Percentiles rank a stretch among this genome's conserved stretches.
Conservation (phyloP, 139 green algal genomes). For the Chlorella vulgaris region DNA sequence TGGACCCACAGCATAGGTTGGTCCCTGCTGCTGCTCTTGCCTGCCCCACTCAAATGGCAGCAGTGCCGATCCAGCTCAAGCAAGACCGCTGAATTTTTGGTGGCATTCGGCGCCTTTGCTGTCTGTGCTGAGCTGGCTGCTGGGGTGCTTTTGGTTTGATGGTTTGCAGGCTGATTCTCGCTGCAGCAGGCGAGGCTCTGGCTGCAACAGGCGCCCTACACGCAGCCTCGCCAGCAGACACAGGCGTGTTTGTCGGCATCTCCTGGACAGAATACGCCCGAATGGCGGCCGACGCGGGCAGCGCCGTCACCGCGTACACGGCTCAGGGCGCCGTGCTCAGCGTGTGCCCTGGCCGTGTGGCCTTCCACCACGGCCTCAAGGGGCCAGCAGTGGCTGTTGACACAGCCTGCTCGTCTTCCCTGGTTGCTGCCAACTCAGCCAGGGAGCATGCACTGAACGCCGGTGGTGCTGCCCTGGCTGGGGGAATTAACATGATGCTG, state of each 20-base stretch:
- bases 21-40: background rate
- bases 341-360: conserved; percentile 74
- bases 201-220: background rate
- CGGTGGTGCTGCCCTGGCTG: conserved; percentile 19
- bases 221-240: background rate
- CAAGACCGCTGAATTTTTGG: too few relatives aligned
- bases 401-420: conserved; percentile 81
- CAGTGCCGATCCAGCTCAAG: too few relatives aligned
- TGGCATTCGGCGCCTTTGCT: too few relatives aligned
- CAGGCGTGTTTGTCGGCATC: conserved; percentile 61
- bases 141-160: too few relatives aligned
- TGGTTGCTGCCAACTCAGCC: conserved; percentile 70
- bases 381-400: conserved; percentile 70
- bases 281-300: conserved; percentile 55
- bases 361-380: conserved; percentile 78
- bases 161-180: conserved; percentile 70
- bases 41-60: background rate
- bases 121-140: background rate
- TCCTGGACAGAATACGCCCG: conserved; percentile 71
- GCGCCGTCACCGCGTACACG: conserved; percentile 50
- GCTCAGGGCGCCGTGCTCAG: conserved; percentile 59
- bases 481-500: conserved; percentile 57
- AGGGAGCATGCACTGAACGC: conserved; percentile 46
- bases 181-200: conserved; percentile 46
- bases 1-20: conserved; percentile 86